A percentile compares a stretch with the other conserved stretches of the same genome.
These are phyloP conservation scores for Tanozyma kutaoensis DNA, from an alignment of 805 yeast species.

Conservation along the genomic window DNA sequence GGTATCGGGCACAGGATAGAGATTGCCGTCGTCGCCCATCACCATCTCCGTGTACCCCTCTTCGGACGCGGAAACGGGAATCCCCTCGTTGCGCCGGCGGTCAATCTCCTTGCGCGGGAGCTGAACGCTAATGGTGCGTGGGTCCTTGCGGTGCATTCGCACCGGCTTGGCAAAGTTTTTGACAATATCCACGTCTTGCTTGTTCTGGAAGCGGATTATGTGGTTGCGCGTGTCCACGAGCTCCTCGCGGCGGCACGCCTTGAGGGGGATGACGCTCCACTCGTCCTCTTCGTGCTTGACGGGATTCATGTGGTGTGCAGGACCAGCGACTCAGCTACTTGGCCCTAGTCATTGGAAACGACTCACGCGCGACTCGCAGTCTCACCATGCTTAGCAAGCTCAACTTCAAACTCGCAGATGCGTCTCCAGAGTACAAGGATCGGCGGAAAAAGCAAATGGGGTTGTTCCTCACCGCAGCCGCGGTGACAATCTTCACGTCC, in stretches of 20 bases:
- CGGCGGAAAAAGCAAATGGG: constrained; percentile 64
- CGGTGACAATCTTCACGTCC: constrained; percentile 57
- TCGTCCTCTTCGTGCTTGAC: too few species aligned
- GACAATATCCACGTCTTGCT: constrained; percentile 57
- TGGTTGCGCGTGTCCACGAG: constrained; percentile 65
- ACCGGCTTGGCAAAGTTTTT: constrained; percentile 70
- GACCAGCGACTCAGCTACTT: too few species aligned
- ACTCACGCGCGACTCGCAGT: neutral
- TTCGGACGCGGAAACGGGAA: neutral
- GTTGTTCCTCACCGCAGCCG: constrained; percentile 58
- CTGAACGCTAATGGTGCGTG: constrained; percentile 80
- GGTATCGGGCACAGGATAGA: constrained; percentile 22
- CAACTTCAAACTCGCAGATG: constrained; percentile 19
- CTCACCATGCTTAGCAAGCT: constrained; percentile 2
- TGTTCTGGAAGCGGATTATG: constrained; percentile 67
- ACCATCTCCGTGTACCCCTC: constrained; percentile 9
- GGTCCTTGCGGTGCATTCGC: constrained; percentile 85
- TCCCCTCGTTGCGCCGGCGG: constrained; percentile 23
- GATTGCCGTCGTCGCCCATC: constrained; percentile 5
- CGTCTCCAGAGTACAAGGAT: constrained; percentile 36
- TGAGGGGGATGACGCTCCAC: constrained; percentile 48
- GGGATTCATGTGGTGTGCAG: too few species aligned
- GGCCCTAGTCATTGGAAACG: too few species aligned
- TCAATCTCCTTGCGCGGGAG: constrained; percentile 68
- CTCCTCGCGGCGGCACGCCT: constrained; percentile 63